These are phyloP conservation scores for Turnera subulata DNA, from an alignment of 345 rosid genomes.

Conservation along the genomic window DNA sequence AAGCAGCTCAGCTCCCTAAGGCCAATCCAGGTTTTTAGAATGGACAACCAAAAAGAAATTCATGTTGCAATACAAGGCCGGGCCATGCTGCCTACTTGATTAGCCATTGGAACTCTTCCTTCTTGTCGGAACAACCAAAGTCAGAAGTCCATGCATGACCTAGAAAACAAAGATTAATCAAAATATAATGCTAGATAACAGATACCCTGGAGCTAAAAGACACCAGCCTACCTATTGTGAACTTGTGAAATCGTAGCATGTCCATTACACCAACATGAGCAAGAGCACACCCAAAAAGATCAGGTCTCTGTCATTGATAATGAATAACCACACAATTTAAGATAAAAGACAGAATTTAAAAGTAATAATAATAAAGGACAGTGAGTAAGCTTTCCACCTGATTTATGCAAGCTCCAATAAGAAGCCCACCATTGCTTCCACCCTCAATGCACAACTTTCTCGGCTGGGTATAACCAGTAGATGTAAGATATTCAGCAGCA, in stretches of 20 bases:
- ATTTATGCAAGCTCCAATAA: slow-evolving; percentile 89
- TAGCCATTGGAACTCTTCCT: slow-evolving; percentile 89
- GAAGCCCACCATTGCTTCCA: slow-evolving; percentile 92
- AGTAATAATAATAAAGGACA: slow-evolving; percentile 8
- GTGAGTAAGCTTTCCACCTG: slow-evolving; percentile 46
- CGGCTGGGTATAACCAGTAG: slow-evolving; percentile 72
- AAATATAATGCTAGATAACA: not conserved
- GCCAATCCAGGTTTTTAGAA: no score
- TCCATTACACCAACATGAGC: slow-evolving; percentile 99
- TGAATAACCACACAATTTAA: not conserved
- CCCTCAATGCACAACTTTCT: slow-evolving; percentile 87
- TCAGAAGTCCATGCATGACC: slow-evolving; percentile 98
- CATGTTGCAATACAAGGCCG: no score
- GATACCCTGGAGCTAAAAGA: slow-evolving; percentile 1
- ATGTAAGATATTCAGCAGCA: slow-evolving; percentile 64
- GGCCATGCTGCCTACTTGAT: slow-evolving; percentile 48
- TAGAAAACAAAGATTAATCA: slow-evolving; percentile 19
- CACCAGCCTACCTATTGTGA: slow-evolving; percentile 65
- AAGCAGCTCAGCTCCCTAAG: no score
- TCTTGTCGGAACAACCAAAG: slow-evolving; percentile 78
- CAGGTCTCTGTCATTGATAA: slow-evolving; percentile 64
- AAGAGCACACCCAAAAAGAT: slow-evolving; percentile 93
- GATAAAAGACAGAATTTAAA: not conserved
- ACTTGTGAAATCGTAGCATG: slow-evolving; percentile 92
- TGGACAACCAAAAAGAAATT: no score